Conservation (phyloP, 2,329 filamentous ascomycete species). For the Chrysoporthe cubensis region DNA sequence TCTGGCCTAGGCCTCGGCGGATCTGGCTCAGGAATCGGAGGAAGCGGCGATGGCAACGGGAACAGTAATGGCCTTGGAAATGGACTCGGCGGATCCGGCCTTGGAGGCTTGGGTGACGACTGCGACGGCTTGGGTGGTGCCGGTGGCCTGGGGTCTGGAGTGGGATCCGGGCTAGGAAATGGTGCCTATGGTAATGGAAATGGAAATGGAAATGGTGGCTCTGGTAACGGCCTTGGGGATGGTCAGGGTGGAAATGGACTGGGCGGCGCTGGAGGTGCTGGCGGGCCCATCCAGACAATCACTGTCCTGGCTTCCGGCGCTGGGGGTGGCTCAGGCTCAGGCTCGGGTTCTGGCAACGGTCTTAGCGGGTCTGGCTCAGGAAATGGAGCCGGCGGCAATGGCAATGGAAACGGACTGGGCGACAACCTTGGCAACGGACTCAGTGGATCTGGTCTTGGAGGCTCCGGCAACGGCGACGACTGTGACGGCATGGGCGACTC, state of each 20-base stretch:
- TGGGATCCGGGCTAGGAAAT: slow-evolving; percentile 3
- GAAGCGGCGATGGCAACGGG: not conserved
- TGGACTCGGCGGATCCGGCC: slow-evolving; percentile 16
- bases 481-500: slow-evolving; percentile 19
- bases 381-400: not conserved
- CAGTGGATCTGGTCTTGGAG: slow-evolving; percentile 16
- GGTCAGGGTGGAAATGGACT: not conserved
- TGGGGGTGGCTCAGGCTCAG: not conserved
- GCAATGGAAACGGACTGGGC: not conserved
- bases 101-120: slow-evolving; percentile 10
- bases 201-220: not conserved
- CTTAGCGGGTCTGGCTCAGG: not conserved
- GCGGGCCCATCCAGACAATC: slow-evolving; percentile 20
- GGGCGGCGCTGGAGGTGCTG: slow-evolving; percentile 10
- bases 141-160: slow-evolving; percentile 7
- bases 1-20: not conserved
- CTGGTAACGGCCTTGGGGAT: slow-evolving; percentile 2
- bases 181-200: slow-evolving; percentile 1
- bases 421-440: slow-evolving; percentile 14
- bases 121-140: slow-evolving; percentile 18
- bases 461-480: not conserved
- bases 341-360: not conserved
- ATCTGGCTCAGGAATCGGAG: not conserved
- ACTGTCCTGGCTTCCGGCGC: slow-evolving; percentile 20
- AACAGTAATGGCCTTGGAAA: slow-evolving; percentile 12